Evolutionary conservation across 768 basidiomycete genomes (phyloP).

Genomic region (Phlebiopsis gigantea): DNA sequence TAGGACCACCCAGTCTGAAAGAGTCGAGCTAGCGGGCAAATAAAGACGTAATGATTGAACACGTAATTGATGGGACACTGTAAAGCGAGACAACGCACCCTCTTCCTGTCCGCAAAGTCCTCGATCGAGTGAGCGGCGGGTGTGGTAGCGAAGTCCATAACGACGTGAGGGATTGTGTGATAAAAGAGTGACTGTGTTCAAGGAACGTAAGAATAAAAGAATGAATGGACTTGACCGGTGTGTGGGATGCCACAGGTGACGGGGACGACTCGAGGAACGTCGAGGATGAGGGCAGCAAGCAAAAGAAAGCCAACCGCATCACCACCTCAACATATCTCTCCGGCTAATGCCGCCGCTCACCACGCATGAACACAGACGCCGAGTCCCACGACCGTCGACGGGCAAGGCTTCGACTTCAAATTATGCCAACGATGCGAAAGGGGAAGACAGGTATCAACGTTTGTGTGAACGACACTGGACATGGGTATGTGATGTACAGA

Average conservation of each 20-base stretch:
- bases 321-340: constrained; percentile 11
- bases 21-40: constrained; percentile 50
- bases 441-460: no score
- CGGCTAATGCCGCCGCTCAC: constrained; percentile 8
- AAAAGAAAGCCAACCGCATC: constrained; percentile 16
- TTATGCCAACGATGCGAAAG: background rate
- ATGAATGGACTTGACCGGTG: constrained; percentile 26
- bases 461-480: background rate
- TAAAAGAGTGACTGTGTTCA: constrained; percentile 32
- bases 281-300: constrained; percentile 26
- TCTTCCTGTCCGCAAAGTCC: constrained; percentile 36
- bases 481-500: no score
- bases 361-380: background rate
- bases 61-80: no score
- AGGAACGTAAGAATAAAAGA: constrained; percentile 33
- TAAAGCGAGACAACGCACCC: constrained; percentile 35
- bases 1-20: constrained; percentile 57
- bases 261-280: constrained; percentile 10
- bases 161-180: constrained; percentile 17
- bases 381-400: background rate
- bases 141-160: constrained; percentile 35
- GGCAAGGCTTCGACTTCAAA: background rate
- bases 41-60: no score
- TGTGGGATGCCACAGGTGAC: constrained; percentile 18
- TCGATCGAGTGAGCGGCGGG: constrained; percentile 25